These are phyloP conservation scores for Salvia sclarea DNA, from an alignment of 305 asterid species.

Conservation along the genomic window DNA sequence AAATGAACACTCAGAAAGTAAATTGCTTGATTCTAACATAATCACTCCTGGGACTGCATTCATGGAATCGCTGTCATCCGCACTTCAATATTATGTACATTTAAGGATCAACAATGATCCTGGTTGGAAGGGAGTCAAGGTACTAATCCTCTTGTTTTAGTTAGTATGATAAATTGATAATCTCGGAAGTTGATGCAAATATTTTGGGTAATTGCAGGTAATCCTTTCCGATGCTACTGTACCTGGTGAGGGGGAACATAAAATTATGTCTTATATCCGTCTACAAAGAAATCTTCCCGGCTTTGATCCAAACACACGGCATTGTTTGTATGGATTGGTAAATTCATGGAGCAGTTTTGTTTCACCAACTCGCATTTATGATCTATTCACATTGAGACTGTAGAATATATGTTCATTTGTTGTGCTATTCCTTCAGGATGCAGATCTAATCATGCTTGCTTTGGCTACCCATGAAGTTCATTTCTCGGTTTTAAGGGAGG, in stretches of 20 bases:
- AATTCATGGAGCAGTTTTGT: constrained; percentile 27
- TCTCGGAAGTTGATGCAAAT: constrained; percentile 16
- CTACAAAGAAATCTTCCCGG: constrained; percentile 64
- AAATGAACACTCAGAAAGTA: constrained; percentile 17
- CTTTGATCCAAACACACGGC: constrained; percentile 58
- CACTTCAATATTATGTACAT: constrained; percentile 47
- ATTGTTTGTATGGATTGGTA: constrained; percentile 64
- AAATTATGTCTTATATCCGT: constrained; percentile 61
- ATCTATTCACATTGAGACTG: constrained; percentile 8
- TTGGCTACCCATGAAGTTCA: constrained; percentile 62
- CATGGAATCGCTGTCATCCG: constrained; percentile 48
- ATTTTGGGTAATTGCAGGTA: constrained; percentile 42
- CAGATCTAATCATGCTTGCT: constrained; percentile 65
- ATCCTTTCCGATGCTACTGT: constrained; percentile 66
- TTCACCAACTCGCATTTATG: background rate
- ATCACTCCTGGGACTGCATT: constrained; percentile 62
- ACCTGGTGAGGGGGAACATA: constrained; percentile 71
- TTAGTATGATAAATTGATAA: background rate
- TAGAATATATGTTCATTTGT: constrained; percentile 14
- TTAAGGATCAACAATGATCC: constrained; percentile 44
- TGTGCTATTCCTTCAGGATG: constrained; percentile 45
- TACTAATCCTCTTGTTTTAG: constrained; percentile 20
- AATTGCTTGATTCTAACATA: constrained; percentile 51
- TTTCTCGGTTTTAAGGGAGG: constrained; percentile 64
- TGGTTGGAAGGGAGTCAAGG: constrained; percentile 57